phyloP scores from a whole-genome alignment of 2,329 filamentous ascomycete species.

The Curvularia lunata region DNA sequence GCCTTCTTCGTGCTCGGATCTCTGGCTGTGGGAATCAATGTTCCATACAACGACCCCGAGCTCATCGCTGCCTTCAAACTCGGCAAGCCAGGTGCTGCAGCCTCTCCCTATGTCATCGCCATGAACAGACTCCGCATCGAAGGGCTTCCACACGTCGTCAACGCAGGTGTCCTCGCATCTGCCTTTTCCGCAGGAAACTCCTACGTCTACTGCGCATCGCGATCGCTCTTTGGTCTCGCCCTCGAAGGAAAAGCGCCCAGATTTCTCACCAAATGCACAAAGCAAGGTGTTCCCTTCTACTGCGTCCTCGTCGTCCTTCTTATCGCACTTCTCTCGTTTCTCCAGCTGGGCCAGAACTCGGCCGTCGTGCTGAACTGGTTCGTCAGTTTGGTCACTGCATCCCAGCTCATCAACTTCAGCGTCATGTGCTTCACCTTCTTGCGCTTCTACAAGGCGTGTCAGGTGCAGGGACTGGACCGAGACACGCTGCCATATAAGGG shows the following conservation, averaged over 20 bases:
- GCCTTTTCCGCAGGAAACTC: slow-evolving; percentile 64
- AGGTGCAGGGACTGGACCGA: slow-evolving; percentile 71
- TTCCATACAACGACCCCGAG: slow-evolving; percentile 70
- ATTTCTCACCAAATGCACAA: slow-evolving; percentile 62
- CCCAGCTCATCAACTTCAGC: slow-evolving; percentile 59
- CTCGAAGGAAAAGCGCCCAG: slow-evolving; percentile 61
- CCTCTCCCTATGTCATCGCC: slow-evolving; percentile 68
- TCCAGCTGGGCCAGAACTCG: slow-evolving; percentile 72
- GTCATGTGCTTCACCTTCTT: slow-evolving; percentile 73
- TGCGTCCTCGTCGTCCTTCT: slow-evolving; percentile 71
- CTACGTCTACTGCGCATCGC: slow-evolving; percentile 62
- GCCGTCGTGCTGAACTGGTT: slow-evolving; percentile 77
- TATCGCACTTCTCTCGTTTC: slow-evolving; percentile 74
- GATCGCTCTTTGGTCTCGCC: slow-evolving; percentile 61
- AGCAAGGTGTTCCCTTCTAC: slow-evolving; percentile 74
- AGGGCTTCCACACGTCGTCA: slow-evolving; percentile 65
- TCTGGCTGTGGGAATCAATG: slow-evolving; percentile 71
- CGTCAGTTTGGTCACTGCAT: slow-evolving; percentile 74
- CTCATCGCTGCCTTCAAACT: slow-evolving; percentile 66
- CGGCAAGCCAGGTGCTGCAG: slow-evolving; percentile 69
- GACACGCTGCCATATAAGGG: slow-evolving; percentile 73
- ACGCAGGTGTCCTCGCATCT: slow-evolving; percentile 62
- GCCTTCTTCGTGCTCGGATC: slow-evolving; percentile 78
- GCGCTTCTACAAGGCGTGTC: slow-evolving; percentile 72
- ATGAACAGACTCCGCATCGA: slow-evolving; percentile 62